Base-by-base conservation (phyloP, 371 early-diverging fungal species). In the Circinella minor region DNA sequence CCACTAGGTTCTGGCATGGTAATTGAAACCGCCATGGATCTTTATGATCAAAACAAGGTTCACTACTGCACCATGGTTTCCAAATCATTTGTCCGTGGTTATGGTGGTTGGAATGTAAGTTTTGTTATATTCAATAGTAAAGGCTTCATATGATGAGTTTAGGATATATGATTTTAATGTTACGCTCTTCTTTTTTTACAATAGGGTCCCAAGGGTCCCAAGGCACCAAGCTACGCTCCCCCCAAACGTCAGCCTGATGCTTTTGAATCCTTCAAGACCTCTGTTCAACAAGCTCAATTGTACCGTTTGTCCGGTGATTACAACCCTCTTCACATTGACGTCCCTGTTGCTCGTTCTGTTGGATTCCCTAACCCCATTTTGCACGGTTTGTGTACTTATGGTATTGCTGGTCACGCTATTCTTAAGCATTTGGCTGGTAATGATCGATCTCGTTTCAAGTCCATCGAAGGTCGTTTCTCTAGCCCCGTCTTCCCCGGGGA, bases 401-500 rank as follows among this genome's bases (percentile, higher is more conserved):
- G 92, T 55, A 79, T 81, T 55, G 82, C 89, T 69, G 88, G 85
- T 20, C 86, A 88, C 51, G 85, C 88, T 18, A 79, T 92, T 62
- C 55, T 91, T 54, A 88, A 88, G 74, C 73, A 78, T 17, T 74
- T 87, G 49, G 92, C 78, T 9, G 72, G 69, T 34, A 89, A 88
- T 69, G 85, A 90, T 49, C 81, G 85, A 38, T 64, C 68, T 13
- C 81, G 86, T 13, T 87, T 93, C 77, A 86, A 86, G 74, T 84
- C 84, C 67, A 90, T 92, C 70, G 81, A 83, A 18, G 92, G 84
- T 4, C 78, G 92, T 37, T 93, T 92, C 73, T 87, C 91, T 4
- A 79, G 86, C 47, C 93, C 91, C 10, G 93, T 93, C 20, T 89
- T 89, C 74, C 91, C 92, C 14, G 92, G 93, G 34, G 93, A 89